Base-by-base conservation (phyloP, 2,329 filamentous ascomycete species). In the Talaromyces sp. region DNA sequence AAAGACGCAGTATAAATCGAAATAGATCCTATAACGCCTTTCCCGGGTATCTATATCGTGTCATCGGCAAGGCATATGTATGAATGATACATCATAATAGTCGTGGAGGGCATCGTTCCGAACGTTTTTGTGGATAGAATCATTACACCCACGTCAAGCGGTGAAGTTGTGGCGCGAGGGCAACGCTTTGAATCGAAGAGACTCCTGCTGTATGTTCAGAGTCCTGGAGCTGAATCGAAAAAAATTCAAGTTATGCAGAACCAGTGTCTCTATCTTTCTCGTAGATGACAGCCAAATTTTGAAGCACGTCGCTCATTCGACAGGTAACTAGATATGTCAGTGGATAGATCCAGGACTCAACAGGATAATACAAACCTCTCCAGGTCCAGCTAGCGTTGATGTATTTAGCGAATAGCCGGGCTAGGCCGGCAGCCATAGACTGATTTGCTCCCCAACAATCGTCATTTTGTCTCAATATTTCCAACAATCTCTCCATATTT, bases 301-400 rank as follows among this genome's bases (percentile, higher is more conserved):
- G 63, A 60, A 69, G 60, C 14, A 67, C 61, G 54, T 64, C 65
- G 18, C 66, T 66, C 66, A 69, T 69, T 35, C 68, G 66, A 18
- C 66, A 64, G 7, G 67, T 68, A 16, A 69, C 66, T 65, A 56
- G 21, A 31, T 28, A 18, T 7, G 31, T 65, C 31, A 64, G 58
- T 16, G 25, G 11, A 18, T 33, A n/a, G 7, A 37, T 5, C 25
- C 14, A 25, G 9, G 6, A 40, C 44, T 12, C 5, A 39, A 18
- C 18, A 23, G 25, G 18, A 46, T 25, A n/a, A n/a, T 25, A 9
- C 4, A 58, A 52, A 65, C 64, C 59, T 37, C 68, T 68, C 68
- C 69, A 71, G 4, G 70, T 69, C 69, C 69, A 71, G 21, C 64
- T 68, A 63, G 74, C 72, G 58, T 69, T 69, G 9, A 75, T 69